Conservation (phyloP, 352 stramenopile genomes). For the Pseudoperonospora humuli region DNA sequence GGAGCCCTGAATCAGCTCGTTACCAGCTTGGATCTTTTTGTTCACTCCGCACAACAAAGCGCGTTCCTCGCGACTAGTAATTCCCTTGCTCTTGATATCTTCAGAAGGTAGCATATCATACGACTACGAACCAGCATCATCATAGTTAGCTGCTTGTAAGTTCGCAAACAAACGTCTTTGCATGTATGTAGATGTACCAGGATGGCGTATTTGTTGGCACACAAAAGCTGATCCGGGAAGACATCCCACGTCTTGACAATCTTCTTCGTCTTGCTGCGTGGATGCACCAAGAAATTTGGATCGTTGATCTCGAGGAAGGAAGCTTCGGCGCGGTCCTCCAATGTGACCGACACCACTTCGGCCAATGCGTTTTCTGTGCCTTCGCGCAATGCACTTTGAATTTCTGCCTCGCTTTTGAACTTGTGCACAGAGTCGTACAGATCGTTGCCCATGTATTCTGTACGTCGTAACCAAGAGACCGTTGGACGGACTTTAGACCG, state of each 20-base stretch:
- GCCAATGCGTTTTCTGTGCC: slow-evolving; percentile 73
- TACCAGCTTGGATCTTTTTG: slow-evolving; percentile 47
- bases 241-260: slow-evolving; percentile 77
- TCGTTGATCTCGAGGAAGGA: slow-evolving; percentile 73
- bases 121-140: slow-evolving; percentile 29
- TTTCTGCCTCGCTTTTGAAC: slow-evolving; percentile 83
- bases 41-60: slow-evolving; percentile 67
- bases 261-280: slow-evolving; percentile 80
- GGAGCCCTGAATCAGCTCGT: slow-evolving; percentile 65
- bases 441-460: slow-evolving; percentile 84
- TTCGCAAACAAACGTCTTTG: background rate
- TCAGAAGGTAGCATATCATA: slow-evolving; percentile 82
- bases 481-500: slow-evolving; percentile 59
- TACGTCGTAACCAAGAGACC: slow-evolving; percentile 75
- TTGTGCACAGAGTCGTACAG: slow-evolving; percentile 81
- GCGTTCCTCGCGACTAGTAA: slow-evolving; percentile 58
- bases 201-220: slow-evolving; percentile 77
- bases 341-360: slow-evolving; percentile 55
- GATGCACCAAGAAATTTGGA: slow-evolving; percentile 58
- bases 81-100: slow-evolving; percentile 68
- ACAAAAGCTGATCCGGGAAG: slow-evolving; percentile 69
- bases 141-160: slow-evolving; percentile 1
- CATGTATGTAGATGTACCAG: slow-evolving; percentile 40
- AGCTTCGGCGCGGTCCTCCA: slow-evolving; percentile 72
- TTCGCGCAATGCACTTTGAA: slow-evolving; percentile 74